Evolutionary conservation across 495 filamentous ascomycete species (phyloP).

Genomic region (Podospora pseudoanserina): DNA sequence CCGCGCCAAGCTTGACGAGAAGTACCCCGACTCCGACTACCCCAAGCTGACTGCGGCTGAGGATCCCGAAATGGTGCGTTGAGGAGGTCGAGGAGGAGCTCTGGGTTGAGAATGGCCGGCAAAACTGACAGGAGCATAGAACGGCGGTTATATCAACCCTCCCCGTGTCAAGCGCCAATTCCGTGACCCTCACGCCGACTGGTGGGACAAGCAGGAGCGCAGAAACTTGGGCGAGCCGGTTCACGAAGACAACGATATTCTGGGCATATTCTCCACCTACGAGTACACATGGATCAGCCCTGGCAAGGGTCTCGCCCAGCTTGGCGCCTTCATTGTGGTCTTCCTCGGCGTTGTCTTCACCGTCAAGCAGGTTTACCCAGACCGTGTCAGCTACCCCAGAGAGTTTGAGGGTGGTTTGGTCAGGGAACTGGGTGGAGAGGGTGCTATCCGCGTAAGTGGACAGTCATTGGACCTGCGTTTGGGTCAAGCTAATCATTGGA

Average conservation of each 20-base stretch:
- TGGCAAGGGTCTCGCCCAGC: conserved; percentile 65
- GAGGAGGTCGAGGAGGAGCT: conserved; percentile 20
- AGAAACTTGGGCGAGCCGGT: conserved; percentile 93
- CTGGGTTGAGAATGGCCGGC: conserved; percentile 11
- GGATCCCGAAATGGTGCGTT: conserved; percentile 70
- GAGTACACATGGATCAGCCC: conserved; percentile 82
- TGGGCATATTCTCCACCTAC: conserved; percentile 85
- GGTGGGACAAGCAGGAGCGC: conserved; percentile 97
- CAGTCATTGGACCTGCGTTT: neutral
- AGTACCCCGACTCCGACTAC: conserved; percentile 45
- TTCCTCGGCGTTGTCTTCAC: conserved; percentile 68
- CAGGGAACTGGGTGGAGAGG: conserved; percentile 74
- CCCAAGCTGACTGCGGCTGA: conserved; percentile 61
- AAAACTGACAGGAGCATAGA: conserved; percentile 53
- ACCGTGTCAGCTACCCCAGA: conserved; percentile 71
- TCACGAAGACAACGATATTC: conserved; percentile 94
- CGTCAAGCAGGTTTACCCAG: conserved; percentile 75
- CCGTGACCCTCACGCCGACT: conserved; percentile 89
- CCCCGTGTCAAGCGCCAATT: conserved; percentile 75
- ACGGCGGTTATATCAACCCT: conserved; percentile 90
- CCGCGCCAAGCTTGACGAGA: conserved; percentile 42
- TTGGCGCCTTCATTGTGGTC: conserved; percentile 68
- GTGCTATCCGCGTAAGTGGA: conserved; percentile 46
- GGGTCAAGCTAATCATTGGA: conserved; percentile 14
- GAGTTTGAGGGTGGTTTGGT: conserved; percentile 82